These are phyloP conservation scores for Rhodotorula graminis DNA, from an alignment of 768 basidiomycete genomes.

Conservation along the genomic window DNA sequence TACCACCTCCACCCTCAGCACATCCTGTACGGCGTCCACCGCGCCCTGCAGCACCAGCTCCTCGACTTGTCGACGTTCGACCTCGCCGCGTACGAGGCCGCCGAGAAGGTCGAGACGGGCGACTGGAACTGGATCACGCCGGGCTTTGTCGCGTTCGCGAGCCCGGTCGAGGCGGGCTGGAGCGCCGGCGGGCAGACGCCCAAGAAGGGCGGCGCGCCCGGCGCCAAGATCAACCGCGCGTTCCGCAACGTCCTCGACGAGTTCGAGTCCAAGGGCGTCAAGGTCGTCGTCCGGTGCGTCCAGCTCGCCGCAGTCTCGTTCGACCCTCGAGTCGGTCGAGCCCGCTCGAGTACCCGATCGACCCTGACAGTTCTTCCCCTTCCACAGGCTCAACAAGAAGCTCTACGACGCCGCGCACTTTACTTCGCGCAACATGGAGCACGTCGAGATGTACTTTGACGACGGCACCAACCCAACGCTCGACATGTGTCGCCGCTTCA, in stretches of 20 bases:
- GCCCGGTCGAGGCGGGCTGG: slow-evolving; percentile 59
- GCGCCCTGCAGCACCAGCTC: slow-evolving; percentile 45
- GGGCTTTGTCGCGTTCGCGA: slow-evolving; percentile 54
- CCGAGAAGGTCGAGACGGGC: slow-evolving; percentile 90
- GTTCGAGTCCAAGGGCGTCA: slow-evolving; percentile 79
- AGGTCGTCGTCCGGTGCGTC: slow-evolving; percentile 63
- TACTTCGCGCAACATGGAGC: slow-evolving; percentile 75
- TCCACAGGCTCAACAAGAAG: slow-evolving; percentile 73
- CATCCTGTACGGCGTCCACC: slow-evolving; percentile 86
- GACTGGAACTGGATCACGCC: slow-evolving; percentile 80
- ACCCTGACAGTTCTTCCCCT: background rate
- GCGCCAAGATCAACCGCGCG: slow-evolving; percentile 59
- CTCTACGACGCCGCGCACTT: slow-evolving; percentile 80
- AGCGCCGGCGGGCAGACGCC: background rate
- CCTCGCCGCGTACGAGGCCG: slow-evolving; percentile 85
- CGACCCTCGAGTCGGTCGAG: background rate
- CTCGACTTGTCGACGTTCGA: slow-evolving; percentile 60
- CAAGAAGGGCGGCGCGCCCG: slow-evolving; percentile 1
- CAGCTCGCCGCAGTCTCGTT: too few species aligned
- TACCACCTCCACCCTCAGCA: slow-evolving; percentile 91
- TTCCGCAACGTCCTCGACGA: slow-evolving; percentile 90
- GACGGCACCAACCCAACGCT: slow-evolving; percentile 97
- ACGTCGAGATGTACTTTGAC: slow-evolving; percentile 90
- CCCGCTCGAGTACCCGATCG: background rate
- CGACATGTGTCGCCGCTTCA: slow-evolving; percentile 86